These are phyloP conservation scores for Mycena rosella DNA, from an alignment of 768 basidiomycete species.

Conservation along the genomic window DNA sequence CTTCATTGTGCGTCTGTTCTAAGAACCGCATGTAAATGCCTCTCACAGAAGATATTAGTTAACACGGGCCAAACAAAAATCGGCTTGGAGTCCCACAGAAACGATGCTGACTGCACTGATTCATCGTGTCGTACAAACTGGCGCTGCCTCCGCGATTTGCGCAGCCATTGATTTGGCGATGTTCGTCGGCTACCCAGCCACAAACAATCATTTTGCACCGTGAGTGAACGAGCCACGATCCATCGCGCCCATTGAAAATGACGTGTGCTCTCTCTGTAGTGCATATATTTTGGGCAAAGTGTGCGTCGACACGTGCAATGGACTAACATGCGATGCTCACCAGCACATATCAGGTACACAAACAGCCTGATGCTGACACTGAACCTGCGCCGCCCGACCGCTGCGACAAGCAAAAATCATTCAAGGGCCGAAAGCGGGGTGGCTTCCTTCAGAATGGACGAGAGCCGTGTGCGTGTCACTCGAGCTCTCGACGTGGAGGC, in stretches of 20 bases:
- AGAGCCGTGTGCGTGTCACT: no score
- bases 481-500: no score
- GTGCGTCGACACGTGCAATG: background rate
- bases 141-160: background rate
- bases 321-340: background rate
- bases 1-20: constrained; percentile 15
- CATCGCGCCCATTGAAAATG: background rate
- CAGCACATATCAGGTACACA: constrained; percentile 4
- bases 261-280: background rate
- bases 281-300: background rate
- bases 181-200: background rate
- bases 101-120: background rate
- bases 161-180: constrained; percentile 17
- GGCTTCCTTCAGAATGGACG: no score
- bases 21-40: background rate
- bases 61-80: background rate
- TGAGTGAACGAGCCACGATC: background rate
- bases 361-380: constrained; percentile 17
- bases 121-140: background rate
- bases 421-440: no score
- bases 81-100: background rate
- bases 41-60: background rate
- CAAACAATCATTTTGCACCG: constrained; percentile 24
- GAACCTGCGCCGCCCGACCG: constrained; percentile 14
- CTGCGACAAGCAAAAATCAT: no score